These are phyloP conservation scores for Gleditsia sinensis DNA, from an alignment of 306 rosid genomes.

Conservation along the genomic window DNA sequence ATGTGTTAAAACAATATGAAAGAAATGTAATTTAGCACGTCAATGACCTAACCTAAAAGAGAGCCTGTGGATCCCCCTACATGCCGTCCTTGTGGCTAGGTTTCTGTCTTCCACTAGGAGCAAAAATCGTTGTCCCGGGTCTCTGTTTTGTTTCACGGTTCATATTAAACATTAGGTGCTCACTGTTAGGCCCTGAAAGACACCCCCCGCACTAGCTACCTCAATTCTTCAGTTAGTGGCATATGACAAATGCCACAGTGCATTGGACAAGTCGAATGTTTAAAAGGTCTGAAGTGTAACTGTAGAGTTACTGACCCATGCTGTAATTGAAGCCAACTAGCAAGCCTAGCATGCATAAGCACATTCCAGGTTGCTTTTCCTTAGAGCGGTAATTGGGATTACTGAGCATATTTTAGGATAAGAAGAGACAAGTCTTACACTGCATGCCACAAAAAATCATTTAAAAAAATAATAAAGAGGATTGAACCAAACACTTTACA, in stretches of 20 bases:
- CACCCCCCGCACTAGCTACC: not conserved
- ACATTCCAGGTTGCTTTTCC: no score
- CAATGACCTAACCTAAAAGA: conserved; percentile 43
- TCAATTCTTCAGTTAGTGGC: conserved; percentile 15
- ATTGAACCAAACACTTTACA: conserved; percentile 16
- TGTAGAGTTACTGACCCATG: conserved; percentile 5
- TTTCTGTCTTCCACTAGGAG: conserved; percentile 45
- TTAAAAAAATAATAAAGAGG: not conserved
- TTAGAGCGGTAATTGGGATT: conserved; percentile 20
- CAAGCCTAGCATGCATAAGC: not conserved
- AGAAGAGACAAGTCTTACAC: conserved; percentile 31
- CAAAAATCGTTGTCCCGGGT: conserved; percentile 30
- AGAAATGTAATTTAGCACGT: conserved; percentile 22
- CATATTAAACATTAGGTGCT: conserved; percentile 22
- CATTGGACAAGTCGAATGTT: not conserved
- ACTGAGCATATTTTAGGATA: conserved; percentile 32
- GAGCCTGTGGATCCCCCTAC: conserved; percentile 37
- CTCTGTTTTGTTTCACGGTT: conserved; percentile 33
- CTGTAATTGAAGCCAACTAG: conserved; percentile 40
- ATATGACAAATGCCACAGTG: conserved; percentile 26
- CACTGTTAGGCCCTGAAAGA: not conserved
- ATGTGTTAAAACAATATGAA: conserved; percentile 14
- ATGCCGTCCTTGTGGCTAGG: conserved; percentile 35
- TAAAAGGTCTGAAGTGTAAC: not conserved
- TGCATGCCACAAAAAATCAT: conserved; percentile 31